Conservation (phyloP, 2,329 filamentous ascomycete genomes). For the Didymella arachidicola region DNA sequence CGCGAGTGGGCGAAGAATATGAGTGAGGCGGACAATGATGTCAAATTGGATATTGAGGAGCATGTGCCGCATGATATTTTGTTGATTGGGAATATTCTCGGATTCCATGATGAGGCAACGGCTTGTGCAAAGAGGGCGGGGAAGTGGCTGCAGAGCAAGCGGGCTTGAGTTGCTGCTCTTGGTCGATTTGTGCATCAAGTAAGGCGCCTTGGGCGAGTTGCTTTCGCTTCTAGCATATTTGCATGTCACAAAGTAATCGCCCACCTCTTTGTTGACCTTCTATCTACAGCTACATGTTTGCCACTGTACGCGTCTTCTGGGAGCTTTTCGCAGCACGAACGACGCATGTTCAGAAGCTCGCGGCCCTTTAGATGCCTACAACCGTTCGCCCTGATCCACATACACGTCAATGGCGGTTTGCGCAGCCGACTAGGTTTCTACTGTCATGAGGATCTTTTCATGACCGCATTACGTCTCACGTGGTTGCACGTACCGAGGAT, state of each 20-base stretch:
- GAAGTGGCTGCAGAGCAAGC: conserved; percentile 42
- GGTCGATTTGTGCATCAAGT: too few species aligned
- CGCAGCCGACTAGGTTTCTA: background rate
- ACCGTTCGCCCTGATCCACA: too few species aligned
- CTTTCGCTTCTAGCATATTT: too few species aligned
- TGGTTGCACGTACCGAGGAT: background rate
- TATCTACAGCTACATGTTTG: too few species aligned
- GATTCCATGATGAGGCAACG: conserved; percentile 53
- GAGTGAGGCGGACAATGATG: conserved; percentile 51
- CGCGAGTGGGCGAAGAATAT: conserved; percentile 51
- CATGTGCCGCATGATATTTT: conserved; percentile 58
- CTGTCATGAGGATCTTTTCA: background rate
- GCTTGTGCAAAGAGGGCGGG: conserved; percentile 49
- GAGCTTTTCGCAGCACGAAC: too few species aligned
- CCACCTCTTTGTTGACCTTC: too few species aligned
- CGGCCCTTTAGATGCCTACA: too few species aligned
- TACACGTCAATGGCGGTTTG: background rate
- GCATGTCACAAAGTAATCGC: too few species aligned
- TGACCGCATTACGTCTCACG: background rate
- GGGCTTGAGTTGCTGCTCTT: background rate
- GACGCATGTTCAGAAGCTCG: too few species aligned
- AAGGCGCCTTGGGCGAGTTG: too few species aligned
- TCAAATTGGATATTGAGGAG: conserved; percentile 53
- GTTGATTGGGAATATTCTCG: conserved; percentile 50
- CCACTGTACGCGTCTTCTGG: too few species aligned